phyloP scores from a whole-genome alignment of 768 basidiomycete species.

The Tylopilus balloui region DNA sequence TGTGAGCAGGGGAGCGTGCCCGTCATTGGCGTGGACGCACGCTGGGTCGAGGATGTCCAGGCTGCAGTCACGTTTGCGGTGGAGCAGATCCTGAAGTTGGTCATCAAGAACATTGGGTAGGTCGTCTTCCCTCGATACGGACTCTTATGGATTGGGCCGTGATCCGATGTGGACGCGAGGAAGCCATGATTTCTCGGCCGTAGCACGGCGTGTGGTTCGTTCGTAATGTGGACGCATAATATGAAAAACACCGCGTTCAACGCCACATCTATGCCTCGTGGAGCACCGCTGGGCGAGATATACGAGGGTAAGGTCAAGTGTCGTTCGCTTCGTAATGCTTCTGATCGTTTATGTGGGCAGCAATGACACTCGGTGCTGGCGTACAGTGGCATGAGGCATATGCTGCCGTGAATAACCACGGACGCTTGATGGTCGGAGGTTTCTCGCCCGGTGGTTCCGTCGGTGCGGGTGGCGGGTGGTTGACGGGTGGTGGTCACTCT shows the following conservation, averaged over 20 bases:
- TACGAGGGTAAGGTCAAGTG: conserved; percentile 19
- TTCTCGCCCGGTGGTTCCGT: conserved; percentile 37
- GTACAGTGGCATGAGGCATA: conserved; percentile 49
- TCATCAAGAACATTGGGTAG: conserved; percentile 29
- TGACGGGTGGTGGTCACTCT: conserved; percentile 48
- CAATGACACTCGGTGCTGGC: conserved; percentile 38
- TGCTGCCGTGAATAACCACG: conserved; percentile 34
- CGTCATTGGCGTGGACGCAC: conserved; percentile 23
- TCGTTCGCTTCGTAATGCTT: not conserved
- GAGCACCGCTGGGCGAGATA: conserved; percentile 19
- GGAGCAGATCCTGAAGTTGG: conserved; percentile 18
- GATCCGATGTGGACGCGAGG: not conserved
- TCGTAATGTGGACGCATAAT: conserved; percentile 42
- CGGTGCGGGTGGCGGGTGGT: conserved; percentile 49
- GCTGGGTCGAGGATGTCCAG: conserved; percentile 23
- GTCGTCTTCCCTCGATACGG: not conserved
- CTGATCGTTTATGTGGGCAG: conserved; percentile 20
- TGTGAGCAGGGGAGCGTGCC: conserved; percentile 28
- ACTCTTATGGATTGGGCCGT: not conserved
- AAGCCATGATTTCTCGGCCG: conserved; percentile 42
- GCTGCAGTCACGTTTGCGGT: conserved; percentile 24
- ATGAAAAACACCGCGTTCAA: conserved; percentile 38
- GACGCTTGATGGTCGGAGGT: conserved; percentile 44
- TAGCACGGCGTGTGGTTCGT: conserved; percentile 35
- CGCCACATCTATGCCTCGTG: conserved; percentile 30